phyloP scores from a whole-genome alignment of 257 asterid species.

The Solanum chilense region DNA sequence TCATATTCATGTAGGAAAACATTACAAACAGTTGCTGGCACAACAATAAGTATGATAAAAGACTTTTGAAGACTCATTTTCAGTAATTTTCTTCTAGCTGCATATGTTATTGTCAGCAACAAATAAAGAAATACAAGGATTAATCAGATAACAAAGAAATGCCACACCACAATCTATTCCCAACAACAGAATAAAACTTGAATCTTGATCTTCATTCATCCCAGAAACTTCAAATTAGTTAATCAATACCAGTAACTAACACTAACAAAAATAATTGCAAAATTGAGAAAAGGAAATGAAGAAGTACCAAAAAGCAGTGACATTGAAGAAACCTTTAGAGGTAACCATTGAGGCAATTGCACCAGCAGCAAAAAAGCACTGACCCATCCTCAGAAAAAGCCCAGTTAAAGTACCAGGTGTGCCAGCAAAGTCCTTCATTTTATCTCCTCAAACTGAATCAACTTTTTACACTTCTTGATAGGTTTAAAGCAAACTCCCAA shows the following conservation, averaged over 20 bases:
- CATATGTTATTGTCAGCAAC: neutral
- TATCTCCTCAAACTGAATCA: neutral
- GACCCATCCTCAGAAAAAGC: constrained; percentile 29
- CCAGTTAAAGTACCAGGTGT: constrained; percentile 44
- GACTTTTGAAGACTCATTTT: neutral
- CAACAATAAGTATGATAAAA: neutral
- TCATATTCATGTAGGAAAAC: neutral
- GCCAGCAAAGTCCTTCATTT: constrained; percentile 45
- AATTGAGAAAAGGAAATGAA: neutral
- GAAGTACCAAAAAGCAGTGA: constrained; percentile 47
- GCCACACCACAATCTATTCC: neutral
- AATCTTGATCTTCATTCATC: neutral
- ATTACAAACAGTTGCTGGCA: neutral
- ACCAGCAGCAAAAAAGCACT: constrained; percentile 34
- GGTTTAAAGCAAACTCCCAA: neutral
- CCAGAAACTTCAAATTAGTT: neutral
- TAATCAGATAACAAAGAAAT: neutral
- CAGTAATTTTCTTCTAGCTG: neutral
- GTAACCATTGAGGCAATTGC: constrained; percentile 42
- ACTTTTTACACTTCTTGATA: neutral
- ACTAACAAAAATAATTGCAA: neutral
- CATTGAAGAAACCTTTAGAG: constrained; percentile 27
- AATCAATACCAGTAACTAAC: neutral
- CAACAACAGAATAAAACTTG: neutral
- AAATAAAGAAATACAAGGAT: neutral